These are phyloP conservation scores for Syzygium jambos DNA, from an alignment of 345 rosid genomes.

Conservation along the genomic window DNA sequence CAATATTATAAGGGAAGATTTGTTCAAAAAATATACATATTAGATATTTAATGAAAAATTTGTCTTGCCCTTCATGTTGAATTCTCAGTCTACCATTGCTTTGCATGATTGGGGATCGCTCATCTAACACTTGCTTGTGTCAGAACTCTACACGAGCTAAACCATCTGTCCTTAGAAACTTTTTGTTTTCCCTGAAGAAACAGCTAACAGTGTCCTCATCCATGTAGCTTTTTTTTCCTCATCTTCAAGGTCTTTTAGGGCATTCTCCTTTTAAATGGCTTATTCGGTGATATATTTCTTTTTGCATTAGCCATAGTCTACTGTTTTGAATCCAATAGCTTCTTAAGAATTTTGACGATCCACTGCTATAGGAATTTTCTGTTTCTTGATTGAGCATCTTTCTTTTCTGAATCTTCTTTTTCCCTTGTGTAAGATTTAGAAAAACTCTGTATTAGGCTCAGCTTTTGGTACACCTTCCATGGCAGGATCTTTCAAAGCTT, in stretches of 20 bases:
- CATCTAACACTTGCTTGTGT: too few species aligned
- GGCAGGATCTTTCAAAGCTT: slow-evolving; percentile 96
- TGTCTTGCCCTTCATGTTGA: too few species aligned
- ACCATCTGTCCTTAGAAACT: too few species aligned
- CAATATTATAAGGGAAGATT: too few species aligned
- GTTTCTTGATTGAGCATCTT: not conserved
- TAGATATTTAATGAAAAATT: too few species aligned
- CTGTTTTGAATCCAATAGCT: not conserved
- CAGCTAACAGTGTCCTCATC: not conserved
- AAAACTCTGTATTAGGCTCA: not conserved
- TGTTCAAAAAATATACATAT: too few species aligned
- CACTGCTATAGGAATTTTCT: not conserved
- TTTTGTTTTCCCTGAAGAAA: not conserved
- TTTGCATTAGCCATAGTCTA: not conserved
- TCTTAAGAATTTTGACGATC: not conserved
- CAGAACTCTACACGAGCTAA: too few species aligned
- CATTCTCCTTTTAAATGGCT: not conserved
- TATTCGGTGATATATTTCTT: not conserved
- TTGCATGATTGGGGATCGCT: too few species aligned
- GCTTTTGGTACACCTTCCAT: not conserved
- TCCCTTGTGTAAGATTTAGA: not conserved
- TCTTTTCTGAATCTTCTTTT: not conserved
- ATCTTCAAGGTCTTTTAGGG: not conserved
- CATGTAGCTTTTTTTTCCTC: not conserved
- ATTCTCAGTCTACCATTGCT: too few species aligned